Conservation (phyloP, 768 basidiomycete genomes). For the Calvatia gigantea region DNA sequence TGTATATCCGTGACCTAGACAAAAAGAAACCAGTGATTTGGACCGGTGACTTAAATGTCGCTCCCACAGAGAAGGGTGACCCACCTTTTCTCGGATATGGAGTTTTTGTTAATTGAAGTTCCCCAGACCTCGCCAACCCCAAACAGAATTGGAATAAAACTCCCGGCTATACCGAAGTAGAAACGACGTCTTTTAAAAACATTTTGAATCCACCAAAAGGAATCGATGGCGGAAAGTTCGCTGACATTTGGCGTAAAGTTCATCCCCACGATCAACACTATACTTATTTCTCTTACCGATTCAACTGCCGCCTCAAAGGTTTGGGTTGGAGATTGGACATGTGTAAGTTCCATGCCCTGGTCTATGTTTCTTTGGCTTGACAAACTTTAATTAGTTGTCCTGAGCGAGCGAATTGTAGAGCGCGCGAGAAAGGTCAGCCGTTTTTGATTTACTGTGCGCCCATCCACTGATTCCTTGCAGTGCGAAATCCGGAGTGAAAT, state of each 20-base stretch:
- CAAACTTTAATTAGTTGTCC: constrained; percentile 49
- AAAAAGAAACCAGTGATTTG: constrained; percentile 82
- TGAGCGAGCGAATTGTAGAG: constrained; percentile 65
- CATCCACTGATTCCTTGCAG: constrained; percentile 21
- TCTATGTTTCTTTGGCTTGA: background rate
- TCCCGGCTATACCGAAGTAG: constrained; percentile 78
- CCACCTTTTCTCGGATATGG: background rate
- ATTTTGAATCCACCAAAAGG: constrained; percentile 54
- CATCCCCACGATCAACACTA: constrained; percentile 73
- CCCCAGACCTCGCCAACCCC: constrained; percentile 62
- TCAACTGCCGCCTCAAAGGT: constrained; percentile 75
- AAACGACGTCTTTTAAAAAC: constrained; percentile 70
- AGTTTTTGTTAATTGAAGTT: background rate
- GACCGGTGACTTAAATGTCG: constrained; percentile 86
- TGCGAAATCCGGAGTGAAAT: constrained; percentile 86
- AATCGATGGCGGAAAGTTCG: constrained; percentile 45
- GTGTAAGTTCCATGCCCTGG: constrained; percentile 43
- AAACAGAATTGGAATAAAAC: constrained; percentile 86
- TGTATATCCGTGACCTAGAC: constrained; percentile 70
- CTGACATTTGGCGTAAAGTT: constrained; percentile 76
- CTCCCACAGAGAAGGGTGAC: constrained; percentile 69
- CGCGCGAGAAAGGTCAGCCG: constrained; percentile 54
- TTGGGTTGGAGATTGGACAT: constrained; percentile 88
- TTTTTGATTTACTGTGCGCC: background rate
- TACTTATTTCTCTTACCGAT: constrained; percentile 83